Evolutionary conservation across 2,329 filamentous ascomycete genomes (phyloP).

Genomic region (Acrodontium crateriforme): DNA sequence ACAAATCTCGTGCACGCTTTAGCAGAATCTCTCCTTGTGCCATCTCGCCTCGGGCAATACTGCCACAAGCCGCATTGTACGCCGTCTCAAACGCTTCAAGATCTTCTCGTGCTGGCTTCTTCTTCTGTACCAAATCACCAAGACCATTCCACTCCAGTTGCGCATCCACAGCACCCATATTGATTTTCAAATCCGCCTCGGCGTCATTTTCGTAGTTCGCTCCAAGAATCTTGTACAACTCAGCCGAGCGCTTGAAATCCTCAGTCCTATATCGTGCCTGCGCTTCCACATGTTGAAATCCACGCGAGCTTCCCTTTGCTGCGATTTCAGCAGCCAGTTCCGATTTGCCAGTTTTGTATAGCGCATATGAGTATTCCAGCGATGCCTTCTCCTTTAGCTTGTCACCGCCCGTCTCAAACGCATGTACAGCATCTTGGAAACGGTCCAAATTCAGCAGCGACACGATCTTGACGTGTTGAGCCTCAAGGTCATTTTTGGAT

Average conservation of each 20-base stretch:
- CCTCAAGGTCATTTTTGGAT: constrained; percentile 44
- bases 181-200: constrained; percentile 63
- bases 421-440: constrained; percentile 61
- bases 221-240: constrained; percentile 48
- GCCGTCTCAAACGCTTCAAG: constrained; percentile 67
- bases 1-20: constrained; percentile 57
- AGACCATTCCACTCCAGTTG: constrained; percentile 58
- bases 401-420: constrained; percentile 50
- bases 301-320: constrained; percentile 28
- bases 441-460: constrained; percentile 72
- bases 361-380: constrained; percentile 66
- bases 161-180: constrained; percentile 55
- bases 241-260: constrained; percentile 52
- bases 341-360: constrained; percentile 65
- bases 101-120: constrained; percentile 46
- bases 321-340: constrained; percentile 47
- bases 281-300: constrained; percentile 45
- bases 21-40: constrained; percentile 51
- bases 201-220: constrained; percentile 40
- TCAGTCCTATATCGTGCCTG: constrained; percentile 62
- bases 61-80: constrained; percentile 65
- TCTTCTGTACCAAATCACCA: constrained; percentile 37
- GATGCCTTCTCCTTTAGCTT: constrained; percentile 46
- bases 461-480: constrained; percentile 57
- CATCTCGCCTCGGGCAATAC: constrained; percentile 56